Evolutionary conservation across 306 rosid species (phyloP).

Genomic region (Mimosa pudica): DNA sequence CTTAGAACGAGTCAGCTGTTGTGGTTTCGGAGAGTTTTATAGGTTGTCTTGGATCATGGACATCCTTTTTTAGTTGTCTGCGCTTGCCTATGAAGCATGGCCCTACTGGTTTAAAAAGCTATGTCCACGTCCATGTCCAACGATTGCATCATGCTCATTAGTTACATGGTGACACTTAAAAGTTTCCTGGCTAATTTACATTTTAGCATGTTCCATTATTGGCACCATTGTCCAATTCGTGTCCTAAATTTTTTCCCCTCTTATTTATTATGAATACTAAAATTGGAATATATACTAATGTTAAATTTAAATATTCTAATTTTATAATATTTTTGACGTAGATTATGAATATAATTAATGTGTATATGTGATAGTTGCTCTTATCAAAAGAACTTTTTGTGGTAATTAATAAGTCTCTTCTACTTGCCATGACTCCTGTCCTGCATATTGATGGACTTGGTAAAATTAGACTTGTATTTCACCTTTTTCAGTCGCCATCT

Average conservation of each 20-base stretch:
- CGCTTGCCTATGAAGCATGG: background rate
- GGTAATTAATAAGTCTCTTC: background rate
- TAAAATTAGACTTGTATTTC: conserved; percentile 8
- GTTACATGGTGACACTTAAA: background rate
- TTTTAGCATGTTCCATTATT: background rate
- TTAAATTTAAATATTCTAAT: background rate
- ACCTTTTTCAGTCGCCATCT: conserved; percentile 27
- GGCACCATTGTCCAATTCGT: background rate
- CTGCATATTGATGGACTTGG: background rate
- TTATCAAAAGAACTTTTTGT: conserved; percentile 1
- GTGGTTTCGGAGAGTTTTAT: background rate
- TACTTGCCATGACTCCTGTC: conserved; percentile 9
- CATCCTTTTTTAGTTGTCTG: background rate
- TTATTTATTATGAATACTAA: background rate
- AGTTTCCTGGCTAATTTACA: background rate
- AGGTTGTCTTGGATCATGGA: background rate
- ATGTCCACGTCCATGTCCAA: background rate
- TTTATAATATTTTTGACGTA: too few relatives aligned
- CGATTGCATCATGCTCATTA: background rate
- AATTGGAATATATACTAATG: background rate
- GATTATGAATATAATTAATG: background rate
- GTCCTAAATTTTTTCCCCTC: background rate
- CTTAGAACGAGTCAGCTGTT: background rate
- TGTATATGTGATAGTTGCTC: background rate
- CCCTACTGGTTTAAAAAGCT: background rate